These are phyloP conservation scores for Henckelia pumila DNA, from an alignment of 257 asterid species.

Conservation along the genomic window DNA sequence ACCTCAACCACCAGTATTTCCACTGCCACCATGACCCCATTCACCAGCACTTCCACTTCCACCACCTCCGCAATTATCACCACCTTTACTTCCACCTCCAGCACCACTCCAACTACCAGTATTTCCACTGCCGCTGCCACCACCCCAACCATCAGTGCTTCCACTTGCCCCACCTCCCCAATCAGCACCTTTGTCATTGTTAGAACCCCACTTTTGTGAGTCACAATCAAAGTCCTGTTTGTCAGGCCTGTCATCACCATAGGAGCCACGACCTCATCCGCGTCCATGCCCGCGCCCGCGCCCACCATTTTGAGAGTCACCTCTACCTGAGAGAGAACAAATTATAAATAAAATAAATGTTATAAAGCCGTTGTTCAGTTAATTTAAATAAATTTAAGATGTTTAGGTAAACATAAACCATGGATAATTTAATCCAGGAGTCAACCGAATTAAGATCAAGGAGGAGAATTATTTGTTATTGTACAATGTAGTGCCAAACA, in stretches of 20 bases:
- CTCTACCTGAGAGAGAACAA: slow-evolving; percentile 54
- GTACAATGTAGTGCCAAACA: neutral
- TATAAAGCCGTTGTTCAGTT: neutral
- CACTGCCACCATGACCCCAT: neutral
- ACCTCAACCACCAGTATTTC: neutral
- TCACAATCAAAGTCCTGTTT: slow-evolving; percentile 50
- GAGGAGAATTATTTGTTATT: neutral
- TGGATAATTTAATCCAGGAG: neutral
- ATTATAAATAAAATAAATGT: neutral
- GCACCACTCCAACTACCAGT: neutral
- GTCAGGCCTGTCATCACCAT: slow-evolving; percentile 48
- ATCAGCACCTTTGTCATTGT: slow-evolving; percentile 37
- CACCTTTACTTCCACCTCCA: slow-evolving; percentile 2
- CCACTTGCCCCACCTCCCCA: neutral
- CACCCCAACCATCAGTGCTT: neutral
- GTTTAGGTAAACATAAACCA: neutral
- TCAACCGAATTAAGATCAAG: neutral
- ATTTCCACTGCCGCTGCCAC: neutral
- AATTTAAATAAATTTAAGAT: neutral
- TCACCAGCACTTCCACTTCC: neutral
- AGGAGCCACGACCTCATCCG: slow-evolving; percentile 48
- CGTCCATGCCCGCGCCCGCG: slow-evolving; percentile 30
- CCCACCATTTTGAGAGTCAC: slow-evolving; percentile 65
- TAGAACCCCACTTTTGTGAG: slow-evolving; percentile 62
- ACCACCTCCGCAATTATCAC: neutral